phyloP scores from a whole-genome alignment of 2,329 filamentous ascomycete genomes.

The Ophiocordyceps sinensis region DNA sequence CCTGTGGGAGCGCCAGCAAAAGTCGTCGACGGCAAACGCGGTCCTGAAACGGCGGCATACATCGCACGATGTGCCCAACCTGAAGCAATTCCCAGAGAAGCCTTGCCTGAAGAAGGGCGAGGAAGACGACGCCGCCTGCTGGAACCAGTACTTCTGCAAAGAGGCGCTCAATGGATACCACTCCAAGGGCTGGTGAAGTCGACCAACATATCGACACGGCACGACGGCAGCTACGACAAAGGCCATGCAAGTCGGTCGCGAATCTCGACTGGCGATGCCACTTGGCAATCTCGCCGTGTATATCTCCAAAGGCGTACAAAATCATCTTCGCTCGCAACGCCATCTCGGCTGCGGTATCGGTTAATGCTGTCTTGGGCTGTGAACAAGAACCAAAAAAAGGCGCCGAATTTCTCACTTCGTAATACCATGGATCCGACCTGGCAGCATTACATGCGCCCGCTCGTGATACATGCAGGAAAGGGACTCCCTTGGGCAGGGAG shows the following conservation, averaged over 20 bases:
- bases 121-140: conserved; percentile 56
- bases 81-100: conserved; percentile 66
- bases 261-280: conserved; percentile 6
- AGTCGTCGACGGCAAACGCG: conserved; percentile 76
- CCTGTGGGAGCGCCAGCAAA: conserved; percentile 90
- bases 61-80: conserved; percentile 76
- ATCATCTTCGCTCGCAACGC: background rate
- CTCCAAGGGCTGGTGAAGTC: conserved; percentile 26
- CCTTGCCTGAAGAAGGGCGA: conserved; percentile 43
- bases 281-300: conserved; percentile 9
- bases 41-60: conserved; percentile 84
- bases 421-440: too few species aligned
- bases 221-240: background rate
- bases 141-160: conserved; percentile 75
- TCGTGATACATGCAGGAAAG: background rate
- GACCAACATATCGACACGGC: background rate
- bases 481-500: background rate
- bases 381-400: background rate
- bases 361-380: background rate
- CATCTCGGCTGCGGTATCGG: background rate
- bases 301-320: conserved; percentile 14
- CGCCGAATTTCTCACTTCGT: background rate
- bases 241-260: background rate
- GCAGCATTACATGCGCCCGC: background rate
- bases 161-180: conserved; percentile 44